These are phyloP conservation scores for Centella asiatica DNA, from an alignment of 129 eudicot species.

Conservation along the genomic window DNA sequence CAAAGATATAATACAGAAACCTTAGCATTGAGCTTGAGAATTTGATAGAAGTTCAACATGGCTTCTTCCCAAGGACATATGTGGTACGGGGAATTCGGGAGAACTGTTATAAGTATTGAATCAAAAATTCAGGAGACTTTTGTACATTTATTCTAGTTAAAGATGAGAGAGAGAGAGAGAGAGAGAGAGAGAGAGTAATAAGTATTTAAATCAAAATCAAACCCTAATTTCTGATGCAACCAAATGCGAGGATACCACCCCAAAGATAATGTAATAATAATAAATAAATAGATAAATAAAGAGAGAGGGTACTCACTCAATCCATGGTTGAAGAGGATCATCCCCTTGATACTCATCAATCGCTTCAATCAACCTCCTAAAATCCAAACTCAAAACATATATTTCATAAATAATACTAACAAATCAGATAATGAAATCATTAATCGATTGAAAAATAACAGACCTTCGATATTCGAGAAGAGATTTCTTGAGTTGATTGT, in stretches of 20 bases:
- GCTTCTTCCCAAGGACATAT: not conserved
- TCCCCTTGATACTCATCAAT: slow-evolving; percentile 73
- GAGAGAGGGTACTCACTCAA: slow-evolving; percentile 39
- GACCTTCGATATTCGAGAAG: slow-evolving; percentile 50
- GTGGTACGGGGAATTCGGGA: no score
- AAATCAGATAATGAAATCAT: not conserved
- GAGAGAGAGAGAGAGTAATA: no score
- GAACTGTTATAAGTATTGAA: no score
- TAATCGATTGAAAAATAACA: not conserved
- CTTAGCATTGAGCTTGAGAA: not conserved
- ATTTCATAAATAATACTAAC: not conserved
- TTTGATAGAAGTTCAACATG: not conserved
- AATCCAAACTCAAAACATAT: not conserved
- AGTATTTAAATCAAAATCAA: no score
- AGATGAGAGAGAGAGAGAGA: no score
- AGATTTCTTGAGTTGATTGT: slow-evolving; percentile 42
- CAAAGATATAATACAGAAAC: not conserved
- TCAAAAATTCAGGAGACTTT: no score
- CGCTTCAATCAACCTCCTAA: slow-evolving; percentile 59
- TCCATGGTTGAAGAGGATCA: slow-evolving; percentile 90
- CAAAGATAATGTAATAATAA: no score
- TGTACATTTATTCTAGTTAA: no score
- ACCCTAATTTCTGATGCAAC: no score
- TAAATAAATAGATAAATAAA: not conserved
- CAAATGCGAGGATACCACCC: no score